Evolutionary conservation across 768 basidiomycete genomes (phyloP).

Genomic region (Tylopilus vinaceipallidus): DNA sequence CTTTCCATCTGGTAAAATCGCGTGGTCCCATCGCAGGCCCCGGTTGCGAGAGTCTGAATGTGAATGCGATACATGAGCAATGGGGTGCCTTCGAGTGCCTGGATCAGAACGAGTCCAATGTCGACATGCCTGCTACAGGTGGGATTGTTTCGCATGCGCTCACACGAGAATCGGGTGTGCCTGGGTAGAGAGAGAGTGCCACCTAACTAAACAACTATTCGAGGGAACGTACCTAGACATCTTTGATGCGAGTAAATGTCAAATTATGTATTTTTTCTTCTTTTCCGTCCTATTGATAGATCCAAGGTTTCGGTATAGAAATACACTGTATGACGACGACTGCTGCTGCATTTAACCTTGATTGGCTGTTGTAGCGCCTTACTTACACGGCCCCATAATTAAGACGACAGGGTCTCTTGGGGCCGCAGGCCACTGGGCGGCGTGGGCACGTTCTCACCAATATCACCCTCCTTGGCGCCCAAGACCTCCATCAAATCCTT

Average conservation of each 20-base stretch:
- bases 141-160: too few relatives aligned
- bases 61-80: too few relatives aligned
- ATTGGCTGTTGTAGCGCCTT: background rate
- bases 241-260: background rate
- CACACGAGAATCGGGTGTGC: background rate
- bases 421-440: constrained; percentile 16
- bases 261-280: background rate
- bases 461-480: constrained; percentile 58
- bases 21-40: too few relatives aligned
- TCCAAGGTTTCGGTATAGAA: background rate
- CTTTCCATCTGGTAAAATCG: too few relatives aligned
- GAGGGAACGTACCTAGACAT: background rate
- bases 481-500: constrained; percentile 53
- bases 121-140: too few relatives aligned
- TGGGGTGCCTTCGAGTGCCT: too few relatives aligned
- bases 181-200: background rate
- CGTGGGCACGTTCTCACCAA: constrained; percentile 31
- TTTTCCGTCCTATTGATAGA: background rate
- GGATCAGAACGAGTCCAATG: too few relatives aligned
- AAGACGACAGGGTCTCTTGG: background rate
- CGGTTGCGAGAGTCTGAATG: too few relatives aligned
- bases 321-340: background rate
- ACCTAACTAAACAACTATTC: background rate
- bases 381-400: background rate
- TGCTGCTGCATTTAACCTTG: background rate